Conservation (phyloP, 768 basidiomycete genomes). For the Dendrothele bispora region DNA sequence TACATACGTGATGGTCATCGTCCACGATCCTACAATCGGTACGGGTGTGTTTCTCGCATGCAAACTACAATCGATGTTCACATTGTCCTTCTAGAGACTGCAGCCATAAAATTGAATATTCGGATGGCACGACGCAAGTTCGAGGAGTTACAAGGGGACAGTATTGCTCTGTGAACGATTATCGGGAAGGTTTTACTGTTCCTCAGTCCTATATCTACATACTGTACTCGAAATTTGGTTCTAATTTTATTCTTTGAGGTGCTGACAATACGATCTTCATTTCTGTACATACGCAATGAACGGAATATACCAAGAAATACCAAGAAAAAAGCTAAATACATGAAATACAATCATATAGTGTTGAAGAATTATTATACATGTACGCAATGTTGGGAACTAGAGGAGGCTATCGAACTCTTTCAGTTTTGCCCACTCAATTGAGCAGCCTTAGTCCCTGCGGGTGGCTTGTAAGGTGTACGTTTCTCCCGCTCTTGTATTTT, state of each 20-base stretch:
- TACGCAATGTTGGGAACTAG: too few relatives aligned
- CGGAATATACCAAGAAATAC: background rate
- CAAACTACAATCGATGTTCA: constrained; percentile 3
- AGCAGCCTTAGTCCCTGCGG: constrained; percentile 35
- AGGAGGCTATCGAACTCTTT: too few relatives aligned
- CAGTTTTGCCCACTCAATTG: constrained; percentile 10
- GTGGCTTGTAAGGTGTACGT: constrained; percentile 35
- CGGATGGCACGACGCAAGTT: constrained; percentile 85
- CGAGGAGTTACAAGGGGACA: constrained; percentile 83
- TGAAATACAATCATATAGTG: background rate
- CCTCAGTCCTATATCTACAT: background rate
- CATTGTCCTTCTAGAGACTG: constrained; percentile 89
- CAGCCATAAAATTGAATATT: constrained; percentile 86
- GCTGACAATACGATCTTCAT: too few relatives aligned
- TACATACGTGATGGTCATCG: constrained; percentile 89
- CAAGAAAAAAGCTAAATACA: constrained; percentile 8
- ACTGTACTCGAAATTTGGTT: background rate
- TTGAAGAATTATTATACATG: constrained; percentile 2
- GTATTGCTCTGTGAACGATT: constrained; percentile 36
- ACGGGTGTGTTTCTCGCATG: background rate
- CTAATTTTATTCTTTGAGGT: too few relatives aligned
- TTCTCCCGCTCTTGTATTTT: constrained; percentile 29
- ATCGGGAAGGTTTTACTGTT: background rate
- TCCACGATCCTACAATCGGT: constrained; percentile 90
- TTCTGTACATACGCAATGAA: too few relatives aligned